phyloP scores from a whole-genome alignment of 371 early-diverging fungal species.

The Mucor saturninus region DNA sequence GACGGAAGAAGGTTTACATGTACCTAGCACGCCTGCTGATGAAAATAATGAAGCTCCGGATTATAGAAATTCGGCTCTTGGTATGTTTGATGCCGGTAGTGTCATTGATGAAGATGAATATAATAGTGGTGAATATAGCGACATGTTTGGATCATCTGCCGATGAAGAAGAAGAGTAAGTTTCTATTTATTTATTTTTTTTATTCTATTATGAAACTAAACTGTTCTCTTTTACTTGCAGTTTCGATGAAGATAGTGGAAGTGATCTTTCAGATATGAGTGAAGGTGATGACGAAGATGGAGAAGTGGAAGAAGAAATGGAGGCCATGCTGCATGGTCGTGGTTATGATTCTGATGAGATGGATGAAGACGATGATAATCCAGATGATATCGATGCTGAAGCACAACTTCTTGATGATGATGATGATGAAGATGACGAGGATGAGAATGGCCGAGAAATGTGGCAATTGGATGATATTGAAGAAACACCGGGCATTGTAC shows the following conservation, averaged over 20 bases:
- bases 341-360: constrained; percentile 53
- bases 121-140: constrained; percentile 47
- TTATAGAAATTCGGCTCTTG: constrained; percentile 90
- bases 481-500: constrained; percentile 56
- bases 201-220: constrained; percentile 31
- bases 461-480: constrained; percentile 62
- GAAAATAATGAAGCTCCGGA: constrained; percentile 76
- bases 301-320: constrained; percentile 52
- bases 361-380: constrained; percentile 52
- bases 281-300: constrained; percentile 68
- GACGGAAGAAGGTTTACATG: constrained; percentile 33
- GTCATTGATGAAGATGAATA: constrained; percentile 65
- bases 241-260: constrained; percentile 72
- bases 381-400: constrained; percentile 48
- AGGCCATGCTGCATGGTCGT: constrained; percentile 71
- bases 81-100: constrained; percentile 77
- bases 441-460: constrained; percentile 54
- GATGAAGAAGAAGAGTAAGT: constrained; percentile 68
- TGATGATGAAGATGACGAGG: constrained; percentile 57
- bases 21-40: constrained; percentile 21
- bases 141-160: constrained; percentile 60
- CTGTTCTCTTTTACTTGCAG: constrained; percentile 1
- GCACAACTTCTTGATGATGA: constrained; percentile 49
- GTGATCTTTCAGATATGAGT: constrained; percentile 72
- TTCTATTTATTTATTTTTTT: background rate